Percentiles rank a stretch among this genome's conserved stretches.
These are phyloP conservation scores for Ogataea salicorniae DNA, from an alignment of 805 yeast genomes.

Conservation along the genomic window DNA sequence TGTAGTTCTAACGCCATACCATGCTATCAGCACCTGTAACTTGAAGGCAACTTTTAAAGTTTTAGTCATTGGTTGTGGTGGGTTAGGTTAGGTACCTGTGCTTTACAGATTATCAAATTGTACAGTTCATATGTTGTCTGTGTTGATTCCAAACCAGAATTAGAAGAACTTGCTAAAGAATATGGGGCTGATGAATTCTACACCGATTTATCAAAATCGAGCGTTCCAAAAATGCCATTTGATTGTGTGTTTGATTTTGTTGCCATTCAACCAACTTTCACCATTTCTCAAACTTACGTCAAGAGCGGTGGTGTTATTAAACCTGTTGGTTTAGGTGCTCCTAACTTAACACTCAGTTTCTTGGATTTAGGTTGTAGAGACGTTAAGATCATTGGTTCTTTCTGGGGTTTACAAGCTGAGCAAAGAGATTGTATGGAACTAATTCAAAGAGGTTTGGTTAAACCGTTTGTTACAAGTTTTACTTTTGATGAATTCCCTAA, in stretches of 20 bases:
- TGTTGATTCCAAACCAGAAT: slow-evolving; percentile 25
- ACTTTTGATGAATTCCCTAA: slow-evolving; percentile 34
- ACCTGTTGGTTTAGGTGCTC: slow-evolving; percentile 39
- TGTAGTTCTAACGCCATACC: slow-evolving; percentile 31
- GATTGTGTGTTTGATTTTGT: slow-evolving; percentile 30
- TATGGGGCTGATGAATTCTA: slow-evolving; percentile 40
- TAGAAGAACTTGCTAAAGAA: slow-evolving; percentile 25
- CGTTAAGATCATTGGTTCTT: slow-evolving; percentile 33
- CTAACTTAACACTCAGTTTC: slow-evolving; percentile 29
- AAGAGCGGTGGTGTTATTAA: slow-evolving; percentile 34
- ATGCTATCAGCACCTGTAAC: slow-evolving; percentile 27
- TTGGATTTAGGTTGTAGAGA: slow-evolving; percentile 38
- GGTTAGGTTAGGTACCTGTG: slow-evolving; percentile 31
- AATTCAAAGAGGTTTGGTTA: slow-evolving; percentile 35
- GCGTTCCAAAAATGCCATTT: slow-evolving; percentile 31
- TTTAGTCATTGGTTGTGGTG: slow-evolving; percentile 30
- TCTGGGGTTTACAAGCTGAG: slow-evolving; percentile 42
- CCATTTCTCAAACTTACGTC: slow-evolving; percentile 29
- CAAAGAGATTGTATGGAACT: slow-evolving; percentile 39
- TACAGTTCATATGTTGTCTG: slow-evolving; percentile 16
- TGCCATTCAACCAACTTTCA: slow-evolving; percentile 19
- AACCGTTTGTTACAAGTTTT: slow-evolving; percentile 30
- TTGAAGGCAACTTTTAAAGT: slow-evolving; percentile 21
- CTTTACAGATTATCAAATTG: slow-evolving; percentile 25
- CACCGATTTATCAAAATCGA: slow-evolving; percentile 25